These are phyloP conservation scores for Aspergillus biplanus DNA, from an alignment of 495 filamentous ascomycete genomes.

Conservation along the genomic window DNA sequence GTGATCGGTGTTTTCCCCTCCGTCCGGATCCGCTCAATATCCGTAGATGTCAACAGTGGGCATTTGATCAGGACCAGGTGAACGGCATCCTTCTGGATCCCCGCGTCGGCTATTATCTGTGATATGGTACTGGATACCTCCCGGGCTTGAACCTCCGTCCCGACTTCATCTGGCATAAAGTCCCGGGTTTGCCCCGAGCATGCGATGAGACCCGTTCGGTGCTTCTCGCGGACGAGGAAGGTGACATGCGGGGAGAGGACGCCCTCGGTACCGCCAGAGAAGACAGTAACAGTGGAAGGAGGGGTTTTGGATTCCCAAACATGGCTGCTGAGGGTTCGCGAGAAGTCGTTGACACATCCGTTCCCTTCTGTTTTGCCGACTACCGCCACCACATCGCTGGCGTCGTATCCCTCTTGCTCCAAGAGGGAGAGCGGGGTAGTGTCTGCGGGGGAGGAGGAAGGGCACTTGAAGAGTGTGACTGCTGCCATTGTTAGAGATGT, in stretches of 20 bases:
- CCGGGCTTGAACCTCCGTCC: not conserved
- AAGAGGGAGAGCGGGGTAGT: slow-evolving; percentile 5
- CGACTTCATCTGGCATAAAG: slow-evolving; percentile 6
- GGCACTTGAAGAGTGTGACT: slow-evolving; percentile 4
- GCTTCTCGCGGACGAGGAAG: slow-evolving; percentile 4
- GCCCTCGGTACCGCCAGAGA: slow-evolving; percentile 11
- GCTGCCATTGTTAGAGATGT: not conserved
- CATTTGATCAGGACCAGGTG: slow-evolving; percentile 9
- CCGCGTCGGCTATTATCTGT: not conserved
- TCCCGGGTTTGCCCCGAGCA: slow-evolving; percentile 8
- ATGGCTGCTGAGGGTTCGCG: slow-evolving; percentile 6
- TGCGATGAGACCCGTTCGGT: slow-evolving; percentile 1
- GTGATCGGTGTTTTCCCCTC: not conserved
- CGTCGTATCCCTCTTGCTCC: not conserved
- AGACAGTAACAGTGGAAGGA: slow-evolving; percentile 1
- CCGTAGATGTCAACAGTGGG: slow-evolving; percentile 6
- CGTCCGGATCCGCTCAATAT: slow-evolving; percentile 6
- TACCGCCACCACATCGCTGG: slow-evolving; percentile 6
- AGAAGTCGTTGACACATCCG: slow-evolving; percentile 13
- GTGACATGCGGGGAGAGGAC: slow-evolving; percentile 14
- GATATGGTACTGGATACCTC: not conserved
- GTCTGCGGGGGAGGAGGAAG: slow-evolving; percentile 6
- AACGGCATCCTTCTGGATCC: slow-evolving; percentile 1
- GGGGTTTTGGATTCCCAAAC: slow-evolving; percentile 6
- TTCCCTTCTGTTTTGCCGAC: slow-evolving; percentile 15